Evolutionary conservation across 805 yeast genomes (phyloP), one percentile per base, ranked within the genome.

Genomic region (Metschnikowia henanensis): DNA sequence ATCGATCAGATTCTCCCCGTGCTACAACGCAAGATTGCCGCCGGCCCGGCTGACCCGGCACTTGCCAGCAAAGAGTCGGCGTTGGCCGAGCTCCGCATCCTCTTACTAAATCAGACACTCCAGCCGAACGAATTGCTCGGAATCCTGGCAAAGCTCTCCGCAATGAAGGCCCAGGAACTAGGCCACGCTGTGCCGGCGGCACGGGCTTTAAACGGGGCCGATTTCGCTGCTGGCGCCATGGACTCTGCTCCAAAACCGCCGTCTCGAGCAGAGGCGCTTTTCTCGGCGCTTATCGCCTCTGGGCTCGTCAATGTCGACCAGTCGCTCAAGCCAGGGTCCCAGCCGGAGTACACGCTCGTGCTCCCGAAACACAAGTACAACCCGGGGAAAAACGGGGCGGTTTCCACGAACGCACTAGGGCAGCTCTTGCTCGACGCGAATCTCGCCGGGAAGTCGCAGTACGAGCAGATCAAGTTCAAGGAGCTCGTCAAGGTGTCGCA

Each of bases 1-100:
- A 68, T 70, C 29, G 61, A 66, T 47, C 56, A 58, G 18, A 59
- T 79, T 30, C 58, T 75, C 16, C 70, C 72, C 7, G 52, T 75
- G 29, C 74, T 78, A 43, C 70, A 72, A 46, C 58, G 59, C 28
- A 70, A 76, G 49, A 49, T 73, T 32, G 46, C 44, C 6, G 43
- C 51, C 12, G 45, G 57, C 22, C 66, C 61, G 32, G 65, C 70
- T 16, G 76, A 75, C 47, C 37, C 57, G 10, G 75, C 75, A 50
- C 66, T 76, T 2, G 57, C 56, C 21, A 79, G 72, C 34, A 61
- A 79, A 35, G 65, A 66, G 41, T 65, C 67, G 30, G 75, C 79
- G 4, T 65, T 79, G 48, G 59, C 60, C 30, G 76, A 77, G 50
- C 62, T 79, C 43, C 65, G 67, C 29, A 50, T 41, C 15, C 64